Conservation (phyloP, 2,329 filamentous ascomycete genomes). For the Leptographium procerum region DNA sequence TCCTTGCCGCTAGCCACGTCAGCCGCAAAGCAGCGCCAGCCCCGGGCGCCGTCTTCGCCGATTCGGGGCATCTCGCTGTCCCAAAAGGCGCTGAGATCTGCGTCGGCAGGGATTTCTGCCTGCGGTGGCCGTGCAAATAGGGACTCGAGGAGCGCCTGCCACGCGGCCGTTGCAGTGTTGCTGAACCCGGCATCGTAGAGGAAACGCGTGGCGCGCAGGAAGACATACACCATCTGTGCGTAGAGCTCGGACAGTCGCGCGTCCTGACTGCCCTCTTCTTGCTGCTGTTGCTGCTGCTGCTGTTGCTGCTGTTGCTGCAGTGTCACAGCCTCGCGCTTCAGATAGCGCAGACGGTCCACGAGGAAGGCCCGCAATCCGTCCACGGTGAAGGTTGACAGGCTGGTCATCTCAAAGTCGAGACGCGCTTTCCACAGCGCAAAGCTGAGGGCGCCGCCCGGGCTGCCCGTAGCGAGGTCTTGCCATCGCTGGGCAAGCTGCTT, state of each 20-base stretch:
- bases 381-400: constrained; percentile 54
- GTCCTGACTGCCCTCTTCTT: not conserved
- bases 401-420: constrained; percentile 61
- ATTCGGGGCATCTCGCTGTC: constrained; percentile 70
- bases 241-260: constrained; percentile 8
- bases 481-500: constrained; percentile 53
- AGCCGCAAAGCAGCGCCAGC: constrained; percentile 50
- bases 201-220: constrained; percentile 64
- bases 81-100: constrained; percentile 54
- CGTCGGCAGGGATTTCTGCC: not conserved
- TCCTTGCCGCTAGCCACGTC: constrained; percentile 18
- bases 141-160: constrained; percentile 73
- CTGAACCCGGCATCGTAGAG: constrained; percentile 65
- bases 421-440: constrained; percentile 63
- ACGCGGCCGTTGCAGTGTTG: constrained; percentile 66
- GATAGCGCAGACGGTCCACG: constrained; percentile 40
- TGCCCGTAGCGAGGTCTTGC: constrained; percentile 29
- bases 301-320: constrained; percentile 8
- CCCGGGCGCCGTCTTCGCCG: constrained; percentile 59
- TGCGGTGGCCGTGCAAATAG: constrained; percentile 46
- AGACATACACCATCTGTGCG: constrained; percentile 50
- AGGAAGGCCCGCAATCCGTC: constrained; percentile 52
- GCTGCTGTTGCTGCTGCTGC: constrained; percentile 7
- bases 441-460: constrained; percentile 35
- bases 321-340: constrained; percentile 6